Base-by-base conservation (phyloP, 768 basidiomycete species). In the Dentipellis sp. region DNA sequence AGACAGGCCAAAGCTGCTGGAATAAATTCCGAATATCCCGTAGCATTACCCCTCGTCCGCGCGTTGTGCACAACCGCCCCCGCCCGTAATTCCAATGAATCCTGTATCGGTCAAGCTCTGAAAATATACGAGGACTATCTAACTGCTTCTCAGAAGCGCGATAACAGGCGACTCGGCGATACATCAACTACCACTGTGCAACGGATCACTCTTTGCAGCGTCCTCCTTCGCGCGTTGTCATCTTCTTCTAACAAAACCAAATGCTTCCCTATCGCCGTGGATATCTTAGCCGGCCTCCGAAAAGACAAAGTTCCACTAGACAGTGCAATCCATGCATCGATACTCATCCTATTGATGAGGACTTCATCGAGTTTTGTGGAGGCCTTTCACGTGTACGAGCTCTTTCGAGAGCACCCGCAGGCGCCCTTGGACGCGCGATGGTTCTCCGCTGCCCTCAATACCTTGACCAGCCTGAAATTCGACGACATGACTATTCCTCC, bases 201-300 rank as follows among this genome's bases (percentile, higher is more conserved):
- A 23, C 56, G 47, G 9, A 66, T 73, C 17, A 71, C 74, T 42
- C 75, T 87, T 45, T 89, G 82, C 62, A 74, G 79, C 42, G 65
- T 60, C 10, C 60, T 74, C 1, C 58, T 74, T 6, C 69, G 73
- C 39, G 66, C 67, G 7, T 57, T 72, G 22, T 68, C 69, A 50
- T 68, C 74, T 3, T 75, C 80, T 0, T 54, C 64, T 22, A 72
- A 81, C 50, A 62, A 71, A n/a, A 57, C 67, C 55, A 78, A 78
- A 57, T 80, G 82, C 59, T 71, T 75, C 56, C 71, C 75, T 4
- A 66, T 75, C 7, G 76, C 78, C 0, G 61, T 77, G 37, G 67
- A 72, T 9, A 72, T 94, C 22, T 61, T 91, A 16, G 73, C 78
- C 39, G 88, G 91, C 60, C 88, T 94, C 82, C 73, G 80, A 45